Evolutionary conservation across 495 filamentous ascomycete genomes (phyloP).

Genomic region (Terfezia claveryi): DNA sequence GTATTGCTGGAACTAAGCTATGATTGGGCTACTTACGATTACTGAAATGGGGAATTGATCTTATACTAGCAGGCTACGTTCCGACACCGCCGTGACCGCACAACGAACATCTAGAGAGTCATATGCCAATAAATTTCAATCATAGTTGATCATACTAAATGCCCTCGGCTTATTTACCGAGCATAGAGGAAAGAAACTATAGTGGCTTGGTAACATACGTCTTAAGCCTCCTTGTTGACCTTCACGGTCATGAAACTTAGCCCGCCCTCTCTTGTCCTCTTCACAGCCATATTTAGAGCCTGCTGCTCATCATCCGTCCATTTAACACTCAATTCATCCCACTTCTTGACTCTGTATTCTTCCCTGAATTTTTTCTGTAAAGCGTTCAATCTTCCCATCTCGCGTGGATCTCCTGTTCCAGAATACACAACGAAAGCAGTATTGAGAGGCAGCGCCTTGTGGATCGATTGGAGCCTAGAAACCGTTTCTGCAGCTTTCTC

Average conservation of each 20-base stretch:
- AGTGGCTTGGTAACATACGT: too few species aligned
- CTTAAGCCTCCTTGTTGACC: conserved; percentile 10
- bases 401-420: conserved; percentile 69
- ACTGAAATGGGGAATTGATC: too few species aligned
- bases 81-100: too few species aligned
- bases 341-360: conserved; percentile 60
- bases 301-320: conserved; percentile 85
- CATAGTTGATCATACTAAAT: too few species aligned
- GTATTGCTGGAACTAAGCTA: too few species aligned
- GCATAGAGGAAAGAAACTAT: too few species aligned
- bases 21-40: too few species aligned
- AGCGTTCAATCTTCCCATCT: conserved; percentile 47
- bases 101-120: too few species aligned
- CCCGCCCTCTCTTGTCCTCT: conserved; percentile 42
- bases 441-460: conserved; percentile 55
- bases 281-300: conserved; percentile 45
- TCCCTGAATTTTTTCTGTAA: conserved; percentile 51
- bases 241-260: conserved; percentile 70
- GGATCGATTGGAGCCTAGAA: conserved; percentile 41
- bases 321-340: conserved; percentile 68
- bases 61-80: too few species aligned
- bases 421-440: conserved; percentile 76
- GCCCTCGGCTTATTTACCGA: too few species aligned
- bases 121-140: too few species aligned
- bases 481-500: conserved; percentile 28